phyloP scores from a whole-genome alignment of 140 eudicot genomes.

The Stevia rebaudiana region DNA sequence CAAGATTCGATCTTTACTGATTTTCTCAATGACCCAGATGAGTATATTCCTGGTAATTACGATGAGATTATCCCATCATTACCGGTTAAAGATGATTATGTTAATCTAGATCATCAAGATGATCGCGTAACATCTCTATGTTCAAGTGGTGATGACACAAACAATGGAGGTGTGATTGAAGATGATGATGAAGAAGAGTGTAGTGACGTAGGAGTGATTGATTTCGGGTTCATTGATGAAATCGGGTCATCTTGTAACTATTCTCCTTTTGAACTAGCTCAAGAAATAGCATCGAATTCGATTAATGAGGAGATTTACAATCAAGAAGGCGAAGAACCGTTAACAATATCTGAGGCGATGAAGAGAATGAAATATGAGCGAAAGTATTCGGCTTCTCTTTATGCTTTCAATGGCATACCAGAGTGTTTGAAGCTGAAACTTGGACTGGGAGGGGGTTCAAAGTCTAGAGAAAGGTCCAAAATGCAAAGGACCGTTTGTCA shows the following conservation, averaged over 20 bases:
- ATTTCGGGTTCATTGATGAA: constrained; percentile 56
- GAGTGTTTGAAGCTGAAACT: constrained; percentile 57
- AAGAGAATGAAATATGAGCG: constrained; percentile 70
- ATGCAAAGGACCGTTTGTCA: constrained; percentile 28
- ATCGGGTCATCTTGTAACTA: constrained; percentile 37
- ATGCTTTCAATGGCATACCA: constrained; percentile 65
- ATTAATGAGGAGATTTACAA: constrained; percentile 26
- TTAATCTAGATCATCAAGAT: constrained; percentile 8
- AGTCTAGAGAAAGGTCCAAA: constrained; percentile 29
- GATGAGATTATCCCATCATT: constrained; percentile 22
- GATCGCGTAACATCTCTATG: constrained; percentile 20
- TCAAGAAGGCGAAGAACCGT: constrained; percentile 43
- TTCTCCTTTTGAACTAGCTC: constrained; percentile 62
- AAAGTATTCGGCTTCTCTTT: constrained; percentile 64
- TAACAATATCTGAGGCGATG: constrained; percentile 53
- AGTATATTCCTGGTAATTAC: constrained; percentile 35
- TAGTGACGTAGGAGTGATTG: constrained; percentile 32
- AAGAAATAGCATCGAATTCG: constrained; percentile 42
- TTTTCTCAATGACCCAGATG: constrained; percentile 58
- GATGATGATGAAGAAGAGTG: constrained; percentile 37
- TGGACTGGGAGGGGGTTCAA: constrained; percentile 24
- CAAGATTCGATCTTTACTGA: constrained; percentile 55
- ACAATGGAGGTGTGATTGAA: constrained; percentile 29
- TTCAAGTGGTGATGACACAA: constrained; percentile 31
- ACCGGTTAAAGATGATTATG: constrained; percentile 27